Evolutionary conservation across 495 filamentous ascomycete genomes (phyloP).

Genomic region (Poronia punctata): DNA sequence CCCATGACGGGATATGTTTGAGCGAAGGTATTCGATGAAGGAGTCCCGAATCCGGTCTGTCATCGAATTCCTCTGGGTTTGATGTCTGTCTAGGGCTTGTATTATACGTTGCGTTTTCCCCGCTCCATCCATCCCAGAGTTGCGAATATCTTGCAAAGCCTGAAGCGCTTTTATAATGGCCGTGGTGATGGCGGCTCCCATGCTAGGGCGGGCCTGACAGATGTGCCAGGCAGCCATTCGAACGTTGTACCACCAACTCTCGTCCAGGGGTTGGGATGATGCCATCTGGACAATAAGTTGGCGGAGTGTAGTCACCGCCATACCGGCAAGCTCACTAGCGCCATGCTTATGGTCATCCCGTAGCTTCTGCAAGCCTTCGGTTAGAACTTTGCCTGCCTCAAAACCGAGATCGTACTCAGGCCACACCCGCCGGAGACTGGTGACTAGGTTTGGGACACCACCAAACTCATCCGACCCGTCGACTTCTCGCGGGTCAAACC

Average conservation of each 20-base stretch:
- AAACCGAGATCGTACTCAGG: constrained; percentile 42
- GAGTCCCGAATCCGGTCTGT: constrained; percentile 27
- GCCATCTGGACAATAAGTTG: constrained; percentile 29
- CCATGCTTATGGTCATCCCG: constrained; percentile 44
- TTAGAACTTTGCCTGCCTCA: constrained; percentile 35
- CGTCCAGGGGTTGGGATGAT: constrained; percentile 14
- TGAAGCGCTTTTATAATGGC: constrained; percentile 41
- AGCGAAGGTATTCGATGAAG: constrained; percentile 21
- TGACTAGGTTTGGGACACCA: constrained; percentile 48
- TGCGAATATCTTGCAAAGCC: constrained; percentile 20
- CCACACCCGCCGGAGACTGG: constrained; percentile 52
- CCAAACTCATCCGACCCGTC: constrained; percentile 32
- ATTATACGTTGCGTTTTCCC: constrained; percentile 29
- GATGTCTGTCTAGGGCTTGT: constrained; percentile 12
- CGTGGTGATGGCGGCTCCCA: constrained; percentile 53
- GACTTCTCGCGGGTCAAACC: constrained; percentile 46
- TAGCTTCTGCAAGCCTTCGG: constrained; percentile 38
- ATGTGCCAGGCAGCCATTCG: constrained; percentile 58
- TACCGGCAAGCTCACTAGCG: constrained; percentile 46
- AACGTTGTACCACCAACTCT: constrained; percentile 48
- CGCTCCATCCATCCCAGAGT: constrained; percentile 15
- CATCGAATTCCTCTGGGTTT: constrained; percentile 13
- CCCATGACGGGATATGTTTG: constrained; percentile 9
- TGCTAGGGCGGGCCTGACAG: constrained; percentile 56
- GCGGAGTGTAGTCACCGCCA: constrained; percentile 41